phyloP scores from a whole-genome alignment of 2,329 filamentous ascomycete genomes.

The Pyrenophora graminea region DNA sequence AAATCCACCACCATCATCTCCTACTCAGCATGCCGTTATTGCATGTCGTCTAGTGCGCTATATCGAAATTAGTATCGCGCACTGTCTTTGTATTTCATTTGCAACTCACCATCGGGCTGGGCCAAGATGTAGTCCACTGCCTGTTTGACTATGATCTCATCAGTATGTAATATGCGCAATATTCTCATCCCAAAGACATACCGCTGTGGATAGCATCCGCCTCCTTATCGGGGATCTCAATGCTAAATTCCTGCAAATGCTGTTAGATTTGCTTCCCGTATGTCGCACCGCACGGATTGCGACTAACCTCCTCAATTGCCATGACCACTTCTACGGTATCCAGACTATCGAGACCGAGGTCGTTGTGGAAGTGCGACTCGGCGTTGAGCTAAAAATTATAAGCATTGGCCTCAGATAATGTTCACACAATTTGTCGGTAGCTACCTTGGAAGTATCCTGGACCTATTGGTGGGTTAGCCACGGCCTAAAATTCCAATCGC shows the following conservation, averaged over 20 bases:
- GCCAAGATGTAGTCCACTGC: slow-evolving; percentile 91
- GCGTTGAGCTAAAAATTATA: slow-evolving; percentile 69
- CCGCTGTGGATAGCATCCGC: slow-evolving; percentile 92
- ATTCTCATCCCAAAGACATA: slow-evolving; percentile 56
- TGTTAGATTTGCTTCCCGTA: slow-evolving; percentile 18
- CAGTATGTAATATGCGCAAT: slow-evolving; percentile 28
- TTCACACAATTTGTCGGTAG: not conserved
- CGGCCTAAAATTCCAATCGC: slow-evolving; percentile 15
- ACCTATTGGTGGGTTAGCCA: slow-evolving; percentile 58
- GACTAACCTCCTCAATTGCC: slow-evolving; percentile 93
- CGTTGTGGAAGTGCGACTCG: slow-evolving; percentile 90
- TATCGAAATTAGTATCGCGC: slow-evolving; percentile 22
- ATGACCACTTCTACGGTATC: slow-evolving; percentile 99
- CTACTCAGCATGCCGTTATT: slow-evolving; percentile 22
- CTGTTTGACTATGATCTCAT: slow-evolving; percentile 73
- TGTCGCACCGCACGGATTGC: slow-evolving; percentile 3
- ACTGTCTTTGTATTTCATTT: slow-evolving; percentile 28
- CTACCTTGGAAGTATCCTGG: slow-evolving; percentile 62
- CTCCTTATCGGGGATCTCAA: slow-evolving; percentile 98
- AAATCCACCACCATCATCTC: slow-evolving; percentile 35
- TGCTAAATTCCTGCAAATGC: slow-evolving; percentile 70
- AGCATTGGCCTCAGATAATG: slow-evolving; percentile 18
- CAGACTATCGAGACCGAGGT: slow-evolving; percentile 94
- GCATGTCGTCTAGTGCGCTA: slow-evolving; percentile 42
- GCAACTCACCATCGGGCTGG: slow-evolving; percentile 81